Evolutionary conservation across 257 asterid genomes (phyloP).

Genomic region (Solanum sparsipilum): DNA sequence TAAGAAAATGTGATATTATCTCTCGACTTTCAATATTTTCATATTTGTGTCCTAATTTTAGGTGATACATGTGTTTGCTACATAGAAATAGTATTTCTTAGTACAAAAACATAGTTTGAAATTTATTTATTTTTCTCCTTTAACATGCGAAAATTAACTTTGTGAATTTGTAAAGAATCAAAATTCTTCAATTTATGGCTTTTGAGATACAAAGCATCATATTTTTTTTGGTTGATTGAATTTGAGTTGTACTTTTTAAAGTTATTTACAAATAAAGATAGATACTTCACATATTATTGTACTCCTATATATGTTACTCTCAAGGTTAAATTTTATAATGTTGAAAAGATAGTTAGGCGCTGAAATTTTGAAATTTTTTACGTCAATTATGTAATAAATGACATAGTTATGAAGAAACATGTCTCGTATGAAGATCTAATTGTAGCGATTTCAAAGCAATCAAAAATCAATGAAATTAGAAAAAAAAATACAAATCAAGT

Average conservation of each 20-base stretch:
- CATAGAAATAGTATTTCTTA: background rate
- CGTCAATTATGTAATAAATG: too few relatives aligned
- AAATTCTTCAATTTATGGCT: background rate
- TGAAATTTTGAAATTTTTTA: background rate
- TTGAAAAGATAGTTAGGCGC: background rate
- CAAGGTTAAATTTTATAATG: too few relatives aligned
- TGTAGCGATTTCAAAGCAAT: too few relatives aligned
- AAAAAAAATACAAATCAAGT: background rate
- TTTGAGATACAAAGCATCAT: background rate
- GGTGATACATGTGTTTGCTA: background rate
- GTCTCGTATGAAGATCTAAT: background rate
- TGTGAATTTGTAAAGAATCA: background rate
- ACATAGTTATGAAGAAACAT: background rate
- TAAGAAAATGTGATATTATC: too few relatives aligned
- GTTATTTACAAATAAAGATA: background rate
- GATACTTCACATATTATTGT: background rate
- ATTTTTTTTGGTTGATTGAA: too few relatives aligned
- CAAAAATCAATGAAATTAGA: too few relatives aligned
- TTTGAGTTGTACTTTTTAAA: background rate
- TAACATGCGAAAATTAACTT: background rate
- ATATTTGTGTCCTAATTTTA: background rate
- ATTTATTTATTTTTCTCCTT: background rate
- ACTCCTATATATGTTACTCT: background rate
- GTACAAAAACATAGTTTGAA: too few relatives aligned
- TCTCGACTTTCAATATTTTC: background rate